Evolutionary conservation across 2,329 filamentous ascomycete species (phyloP), one percentile per base, ranked within the genome.

Genomic region (Aspergillus proliferans): DNA sequence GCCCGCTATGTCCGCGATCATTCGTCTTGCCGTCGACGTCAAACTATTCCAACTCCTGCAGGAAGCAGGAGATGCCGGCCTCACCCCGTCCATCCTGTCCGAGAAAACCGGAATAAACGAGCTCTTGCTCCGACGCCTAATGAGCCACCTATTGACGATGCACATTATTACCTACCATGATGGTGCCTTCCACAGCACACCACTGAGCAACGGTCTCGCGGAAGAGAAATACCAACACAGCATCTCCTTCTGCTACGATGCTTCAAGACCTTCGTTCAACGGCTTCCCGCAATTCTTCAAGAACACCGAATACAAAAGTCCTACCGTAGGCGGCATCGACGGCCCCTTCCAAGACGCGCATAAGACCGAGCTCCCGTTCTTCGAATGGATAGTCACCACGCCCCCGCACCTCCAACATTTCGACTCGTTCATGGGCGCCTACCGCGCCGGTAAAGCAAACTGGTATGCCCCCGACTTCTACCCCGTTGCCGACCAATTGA

Each of bases 101-200:
- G 39, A 55, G 5, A 68, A 66, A 46, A 60, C 62, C 3, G 57
- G 58, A 2, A 58, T 69, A 3, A 55, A 70, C 45, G 38, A 51
- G 4, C 22, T 52, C 12, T 50, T 71, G 9, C 56, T 60, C 5
- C 45, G 62, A 56, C 64, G 70, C 12, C 61, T 66, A 6, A 54
- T 65, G n/a, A 66, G 64, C 45, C 70, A 72, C 43, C 61, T 72
- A 1, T 63, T 66, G 4, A 66, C 69, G 2, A 73, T 70, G 64
- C 62, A 71, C 42, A 42, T 71, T 3, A 49, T 71, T 24, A 54
- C 54, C 8, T 58, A 48, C 51, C 41, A 47, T 15, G 8, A 57
- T 8, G 56, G 58, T 8, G 59, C 44, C 1, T 70, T 69, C 47
- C 47, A 53, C 12, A 14, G 8, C 8, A 33, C 28, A 14, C 8